phyloP scores from a whole-genome alignment of 768 basidiomycete genomes.

The Tulasnella sp. region DNA sequence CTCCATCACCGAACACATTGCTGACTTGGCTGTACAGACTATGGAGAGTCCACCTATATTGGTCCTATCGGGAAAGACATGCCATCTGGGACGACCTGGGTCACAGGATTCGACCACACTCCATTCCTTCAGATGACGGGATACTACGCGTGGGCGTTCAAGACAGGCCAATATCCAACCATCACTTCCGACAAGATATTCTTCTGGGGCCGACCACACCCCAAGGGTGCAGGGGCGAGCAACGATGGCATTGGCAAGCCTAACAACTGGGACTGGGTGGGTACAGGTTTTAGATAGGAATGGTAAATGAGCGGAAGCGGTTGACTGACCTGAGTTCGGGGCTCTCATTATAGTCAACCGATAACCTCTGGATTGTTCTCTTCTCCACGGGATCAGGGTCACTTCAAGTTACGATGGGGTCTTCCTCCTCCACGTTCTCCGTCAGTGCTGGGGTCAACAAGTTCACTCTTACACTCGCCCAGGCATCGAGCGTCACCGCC shows the following conservation, averaged over 20 bases:
- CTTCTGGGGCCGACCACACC: conserved; percentile 63
- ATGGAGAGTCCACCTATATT: conserved; percentile 71
- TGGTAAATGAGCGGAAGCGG: background rate
- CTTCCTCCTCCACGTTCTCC: background rate
- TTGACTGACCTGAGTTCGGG: background rate
- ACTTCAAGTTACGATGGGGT: conserved; percentile 10
- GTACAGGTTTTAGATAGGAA: conserved; percentile 23
- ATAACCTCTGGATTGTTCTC: conserved; percentile 19
- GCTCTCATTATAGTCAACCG: background rate
- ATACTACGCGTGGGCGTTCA: conserved; percentile 57
- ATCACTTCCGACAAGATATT: conserved; percentile 50
- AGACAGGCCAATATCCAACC: conserved; percentile 58
- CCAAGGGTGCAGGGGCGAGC: conserved; percentile 46
- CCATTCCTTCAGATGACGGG: conserved; percentile 30
- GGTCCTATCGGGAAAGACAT: conserved; percentile 56
- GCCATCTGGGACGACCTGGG: conserved; percentile 68
- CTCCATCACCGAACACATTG: background rate
- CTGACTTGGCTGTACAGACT: conserved; percentile 42
- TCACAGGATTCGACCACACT: conserved; percentile 53
- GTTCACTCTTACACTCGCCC: conserved; percentile 45
- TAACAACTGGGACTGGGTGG: conserved; percentile 38
- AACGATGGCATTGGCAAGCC: conserved; percentile 38
- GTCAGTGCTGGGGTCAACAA: conserved; percentile 24
- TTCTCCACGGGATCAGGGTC: conserved; percentile 23
- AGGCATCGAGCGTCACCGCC: conserved; percentile 42